phyloP scores from a whole-genome alignment of 441 rosid genomes.

The Euphorbia schlechtendalii region DNA sequence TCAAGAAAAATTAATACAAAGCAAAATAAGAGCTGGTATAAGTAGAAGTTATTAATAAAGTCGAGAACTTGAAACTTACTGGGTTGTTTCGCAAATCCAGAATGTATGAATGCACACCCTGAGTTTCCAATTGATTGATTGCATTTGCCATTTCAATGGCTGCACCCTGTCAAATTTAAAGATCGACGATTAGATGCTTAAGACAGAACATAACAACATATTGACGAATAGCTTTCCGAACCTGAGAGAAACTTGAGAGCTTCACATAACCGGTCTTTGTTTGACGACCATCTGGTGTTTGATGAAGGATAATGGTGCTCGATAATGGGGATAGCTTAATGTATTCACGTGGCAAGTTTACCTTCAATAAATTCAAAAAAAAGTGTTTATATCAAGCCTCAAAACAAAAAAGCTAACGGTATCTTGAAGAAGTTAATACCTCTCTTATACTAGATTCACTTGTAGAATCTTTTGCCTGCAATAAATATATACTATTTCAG shows the following conservation, averaged over 20 bases:
- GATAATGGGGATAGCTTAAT: conserved; percentile 75
- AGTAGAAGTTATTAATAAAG: neutral
- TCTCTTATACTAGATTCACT: conserved; percentile 44
- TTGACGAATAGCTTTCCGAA: conserved; percentile 14
- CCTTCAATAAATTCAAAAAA: conserved; percentile 36
- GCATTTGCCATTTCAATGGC: conserved; percentile 68
- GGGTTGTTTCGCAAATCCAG: conserved; percentile 85
- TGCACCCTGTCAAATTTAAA: conserved; percentile 48
- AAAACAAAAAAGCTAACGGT: too few relatives aligned
- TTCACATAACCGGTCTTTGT: conserved; percentile 77
- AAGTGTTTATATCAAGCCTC: conserved; percentile 13
- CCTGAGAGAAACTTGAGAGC: conserved; percentile 76
- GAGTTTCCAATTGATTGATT: conserved; percentile 66
- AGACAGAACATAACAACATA: neutral
- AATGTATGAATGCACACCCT: conserved; percentile 72
- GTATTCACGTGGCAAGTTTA: conserved; percentile 64
- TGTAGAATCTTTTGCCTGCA: conserved; percentile 35
- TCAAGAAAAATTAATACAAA: conserved; percentile 16
- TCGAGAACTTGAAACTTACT: conserved; percentile 27
- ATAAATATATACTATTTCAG: conserved; percentile 10
- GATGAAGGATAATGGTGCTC: conserved; percentile 72
- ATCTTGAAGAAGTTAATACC: too few relatives aligned
- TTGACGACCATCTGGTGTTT: conserved; percentile 53
- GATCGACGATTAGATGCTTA: neutral
- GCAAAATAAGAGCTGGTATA: neutral